phyloP scores from a whole-genome alignment of 2,329 filamentous ascomycete species.

The Monosporascus sp. region DNA sequence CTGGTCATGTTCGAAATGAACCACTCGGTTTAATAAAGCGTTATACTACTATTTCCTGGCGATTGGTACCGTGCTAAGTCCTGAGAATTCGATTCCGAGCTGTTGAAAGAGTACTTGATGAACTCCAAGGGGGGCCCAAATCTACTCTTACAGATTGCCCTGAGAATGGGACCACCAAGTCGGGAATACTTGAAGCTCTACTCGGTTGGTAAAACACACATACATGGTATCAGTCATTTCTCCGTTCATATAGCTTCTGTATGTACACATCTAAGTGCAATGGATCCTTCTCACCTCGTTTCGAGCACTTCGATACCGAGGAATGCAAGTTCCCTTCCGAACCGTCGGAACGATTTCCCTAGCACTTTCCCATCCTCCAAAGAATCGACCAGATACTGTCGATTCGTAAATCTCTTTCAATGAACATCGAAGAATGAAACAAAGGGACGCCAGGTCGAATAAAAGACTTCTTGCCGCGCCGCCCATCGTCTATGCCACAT shows the following conservation, averaged over 20 bases:
- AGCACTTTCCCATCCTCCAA: constrained; percentile 11
- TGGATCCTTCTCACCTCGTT: constrained; percentile 20
- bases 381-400: not conserved
- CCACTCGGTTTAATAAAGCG: no score
- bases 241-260: constrained; percentile 8
- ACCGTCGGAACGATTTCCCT: constrained; percentile 9
- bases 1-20: no score
- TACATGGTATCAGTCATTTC: not conserved
- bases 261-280: constrained; percentile 2
- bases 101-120: no score
- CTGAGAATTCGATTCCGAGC: no score
- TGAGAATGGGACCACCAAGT: no score
- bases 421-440: constrained; percentile 1
- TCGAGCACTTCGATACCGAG: constrained; percentile 34
- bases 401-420: not conserved
- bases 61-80: no score
- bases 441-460: not conserved
- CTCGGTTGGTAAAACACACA: no score
- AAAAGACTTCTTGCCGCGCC: not conserved
- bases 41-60: no score
- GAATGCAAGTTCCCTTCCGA: constrained; percentile 14
- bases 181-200: no score
- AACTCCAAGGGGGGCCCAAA: no score
- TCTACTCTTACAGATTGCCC: no score
- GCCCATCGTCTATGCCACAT: constrained; percentile 8